Base-by-base conservation (phyloP, 305 asterid genomes). In the Fraxinus sp. region DNA sequence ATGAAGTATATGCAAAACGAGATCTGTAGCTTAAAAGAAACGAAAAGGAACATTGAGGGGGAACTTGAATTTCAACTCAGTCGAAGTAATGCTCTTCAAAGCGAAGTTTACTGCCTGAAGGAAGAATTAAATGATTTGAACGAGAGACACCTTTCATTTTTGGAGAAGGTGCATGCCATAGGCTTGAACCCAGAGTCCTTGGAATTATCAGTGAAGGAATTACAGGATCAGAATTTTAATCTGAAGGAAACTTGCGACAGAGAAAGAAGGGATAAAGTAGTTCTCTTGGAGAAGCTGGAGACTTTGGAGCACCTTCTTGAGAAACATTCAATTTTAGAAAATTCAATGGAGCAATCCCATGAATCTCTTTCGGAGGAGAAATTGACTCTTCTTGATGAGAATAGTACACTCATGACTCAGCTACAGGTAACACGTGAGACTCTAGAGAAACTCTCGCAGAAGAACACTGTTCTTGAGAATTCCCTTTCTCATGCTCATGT, bases 21-120 rank as follows among this genome's bases (percentile, higher is more conserved):
- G 89, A 89, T 95, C 75, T 91, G 89, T 32, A 78, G 89, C 86
- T 90, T 97, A 75, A 77, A 82, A 70, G 97, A 92, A 84, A 87
- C 89, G 18, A 92, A 88, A 89, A 97, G 91, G 80, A 92, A 89
- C 83, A 94, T 93, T 10, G 89, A 87, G 93, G 92, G 89, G 84
- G 98, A 97, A 87, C 96, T 95, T 77, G 99, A 91, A 86, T 93
- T 92, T 84, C 91, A 96, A 49, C 82, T 92, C 76, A 97, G 92
- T 84, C 90, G 95, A 86, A 90, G 97, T 88, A 95, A 95, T 75
- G 96, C 98, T 8, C 92, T 97, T 84, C 99, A 97, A 87, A 97
- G 92, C 85, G 99, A 97, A 87, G 92, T 95, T 75, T 92, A 95
- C 87, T 89, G 96, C 83, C 94, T 97, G 83, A 97, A 90, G 85